A percentile compares a stretch with the other conserved stretches of the same genome.
These are phyloP conservation scores for Jaltomata sinuosa DNA, from an alignment of 257 asterid species.

Conservation along the genomic window DNA sequence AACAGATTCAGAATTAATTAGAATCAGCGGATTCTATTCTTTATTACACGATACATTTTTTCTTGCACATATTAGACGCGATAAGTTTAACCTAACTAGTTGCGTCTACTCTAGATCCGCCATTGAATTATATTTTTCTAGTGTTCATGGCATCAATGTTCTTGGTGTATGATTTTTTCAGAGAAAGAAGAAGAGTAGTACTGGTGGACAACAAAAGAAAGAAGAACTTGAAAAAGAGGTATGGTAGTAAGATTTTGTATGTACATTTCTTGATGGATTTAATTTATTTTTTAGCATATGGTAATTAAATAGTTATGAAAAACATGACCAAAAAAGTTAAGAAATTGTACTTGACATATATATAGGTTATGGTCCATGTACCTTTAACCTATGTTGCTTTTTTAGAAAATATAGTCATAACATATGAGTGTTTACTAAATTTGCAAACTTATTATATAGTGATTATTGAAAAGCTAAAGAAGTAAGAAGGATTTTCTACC, in stretches of 20 bases:
- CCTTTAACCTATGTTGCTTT: not conserved
- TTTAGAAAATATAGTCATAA: not conserved
- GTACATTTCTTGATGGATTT: not conserved
- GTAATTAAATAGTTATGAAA: slow-evolving; percentile 3
- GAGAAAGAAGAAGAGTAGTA: slow-evolving; percentile 36
- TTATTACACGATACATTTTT: not conserved
- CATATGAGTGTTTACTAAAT: not conserved
- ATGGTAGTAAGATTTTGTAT: slow-evolving; percentile 10
- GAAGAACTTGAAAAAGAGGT: slow-evolving; percentile 88
- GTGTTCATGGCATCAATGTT: not conserved
- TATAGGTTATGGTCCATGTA: slow-evolving; percentile 6
- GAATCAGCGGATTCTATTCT: not conserved
- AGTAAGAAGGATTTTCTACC: not conserved
- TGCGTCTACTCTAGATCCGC: not conserved
- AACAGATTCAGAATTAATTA: not conserved
- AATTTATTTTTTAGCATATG: not conserved
- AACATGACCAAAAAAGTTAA: not conserved
- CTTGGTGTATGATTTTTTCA: slow-evolving; percentile 9
- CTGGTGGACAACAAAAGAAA: slow-evolving; percentile 46
- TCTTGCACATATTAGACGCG: not conserved
- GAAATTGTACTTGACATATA: not conserved
- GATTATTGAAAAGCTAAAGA: too few species aligned
- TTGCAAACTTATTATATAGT: not conserved
- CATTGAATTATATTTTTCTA: not conserved
- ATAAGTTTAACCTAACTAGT: not conserved